phyloP scores from a whole-genome alignment of 1,139 yeast species.

The Blastobotrys apis region DNA sequence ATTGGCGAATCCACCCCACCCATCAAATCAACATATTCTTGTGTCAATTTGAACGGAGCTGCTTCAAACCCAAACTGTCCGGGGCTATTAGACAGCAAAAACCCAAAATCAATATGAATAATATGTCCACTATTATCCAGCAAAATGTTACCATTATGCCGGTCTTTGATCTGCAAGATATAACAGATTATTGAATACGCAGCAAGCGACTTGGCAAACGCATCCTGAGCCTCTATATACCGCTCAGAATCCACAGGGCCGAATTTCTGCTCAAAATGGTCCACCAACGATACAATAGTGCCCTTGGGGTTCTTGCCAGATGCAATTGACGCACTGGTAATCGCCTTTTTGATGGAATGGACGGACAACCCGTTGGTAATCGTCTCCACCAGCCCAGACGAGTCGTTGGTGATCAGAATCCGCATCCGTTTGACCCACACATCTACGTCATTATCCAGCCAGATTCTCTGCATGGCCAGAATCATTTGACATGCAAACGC shows the following conservation, averaged over 20 bases:
- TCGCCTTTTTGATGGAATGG: conserved; percentile 88
- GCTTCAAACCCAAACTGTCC: conserved; percentile 97
- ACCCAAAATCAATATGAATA: conserved; percentile 94
- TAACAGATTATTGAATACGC: conserved; percentile 87
- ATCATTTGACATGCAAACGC: conserved; percentile 96
- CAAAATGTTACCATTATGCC: conserved; percentile 96
- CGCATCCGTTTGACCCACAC: conserved; percentile 94
- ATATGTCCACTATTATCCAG: conserved; percentile 92
- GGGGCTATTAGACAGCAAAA: conserved; percentile 85
- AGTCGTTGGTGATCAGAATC: conserved; percentile 83
- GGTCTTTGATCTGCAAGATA: conserved; percentile 82
- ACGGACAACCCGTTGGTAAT: conserved; percentile 89
- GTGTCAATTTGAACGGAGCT: conserved; percentile 89
- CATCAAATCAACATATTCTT: conserved; percentile 78
- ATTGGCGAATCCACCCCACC: conserved; percentile 68
- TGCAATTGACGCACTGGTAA: conserved; percentile 67
- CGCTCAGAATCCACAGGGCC: conserved; percentile 52
- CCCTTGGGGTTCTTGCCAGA: conserved; percentile 66
- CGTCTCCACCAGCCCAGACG: conserved; percentile 89
- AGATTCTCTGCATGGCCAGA: conserved; percentile 75
- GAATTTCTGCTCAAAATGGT: conserved; percentile 70
- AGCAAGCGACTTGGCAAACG: conserved; percentile 80
- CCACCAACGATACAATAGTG: conserved; percentile 63
- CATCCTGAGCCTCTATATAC: conserved; percentile 70
- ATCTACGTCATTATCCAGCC: conserved; percentile 62